phyloP scores from a whole-genome alignment of 306 rosid genomes.

The Trifolium fragiferum region DNA sequence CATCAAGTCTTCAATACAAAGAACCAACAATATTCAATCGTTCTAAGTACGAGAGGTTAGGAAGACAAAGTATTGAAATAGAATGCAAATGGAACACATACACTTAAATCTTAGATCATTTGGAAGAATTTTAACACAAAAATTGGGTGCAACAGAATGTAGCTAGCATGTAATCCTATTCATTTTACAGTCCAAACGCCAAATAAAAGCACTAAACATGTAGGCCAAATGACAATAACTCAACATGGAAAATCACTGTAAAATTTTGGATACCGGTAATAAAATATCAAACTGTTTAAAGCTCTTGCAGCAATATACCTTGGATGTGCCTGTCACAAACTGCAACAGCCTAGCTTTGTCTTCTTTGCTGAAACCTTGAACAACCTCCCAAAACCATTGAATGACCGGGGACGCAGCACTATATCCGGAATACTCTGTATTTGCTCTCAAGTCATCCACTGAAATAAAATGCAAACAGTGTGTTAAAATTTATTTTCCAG shows the following conservation, averaged over 20 bases:
- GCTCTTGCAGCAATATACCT: slow-evolving; percentile 58
- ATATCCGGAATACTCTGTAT: slow-evolving; percentile 95
- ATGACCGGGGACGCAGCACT: slow-evolving; percentile 81
- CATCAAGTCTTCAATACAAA: slow-evolving; percentile 20
- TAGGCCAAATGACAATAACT: background rate
- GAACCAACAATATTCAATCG: slow-evolving; percentile 12
- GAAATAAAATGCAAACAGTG: slow-evolving; percentile 43
- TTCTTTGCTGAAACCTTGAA: slow-evolving; percentile 89
- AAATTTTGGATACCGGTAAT: slow-evolving; percentile 12
- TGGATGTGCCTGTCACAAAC: slow-evolving; percentile 98
- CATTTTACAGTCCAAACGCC: slow-evolving; percentile 10
- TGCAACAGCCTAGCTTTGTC: slow-evolving; percentile 98
- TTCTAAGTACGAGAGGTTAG: slow-evolving; percentile 2
- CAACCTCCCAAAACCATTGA: slow-evolving; percentile 99
- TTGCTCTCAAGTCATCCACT: slow-evolving; percentile 99
- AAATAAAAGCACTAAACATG: background rate
- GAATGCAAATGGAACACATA: background rate
- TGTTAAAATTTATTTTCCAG: slow-evolving; percentile 31
- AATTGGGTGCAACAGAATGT: background rate
- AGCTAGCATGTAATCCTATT: slow-evolving; percentile 7
- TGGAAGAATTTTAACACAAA: slow-evolving; percentile 24
- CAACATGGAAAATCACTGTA: slow-evolving; percentile 3
- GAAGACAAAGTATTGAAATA: slow-evolving; percentile 2
- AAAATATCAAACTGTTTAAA: background rate
- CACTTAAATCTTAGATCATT: background rate